Evolutionary conservation across 805 yeast species (phyloP).

Genomic region (Kodamaea jinghongensis): DNA sequence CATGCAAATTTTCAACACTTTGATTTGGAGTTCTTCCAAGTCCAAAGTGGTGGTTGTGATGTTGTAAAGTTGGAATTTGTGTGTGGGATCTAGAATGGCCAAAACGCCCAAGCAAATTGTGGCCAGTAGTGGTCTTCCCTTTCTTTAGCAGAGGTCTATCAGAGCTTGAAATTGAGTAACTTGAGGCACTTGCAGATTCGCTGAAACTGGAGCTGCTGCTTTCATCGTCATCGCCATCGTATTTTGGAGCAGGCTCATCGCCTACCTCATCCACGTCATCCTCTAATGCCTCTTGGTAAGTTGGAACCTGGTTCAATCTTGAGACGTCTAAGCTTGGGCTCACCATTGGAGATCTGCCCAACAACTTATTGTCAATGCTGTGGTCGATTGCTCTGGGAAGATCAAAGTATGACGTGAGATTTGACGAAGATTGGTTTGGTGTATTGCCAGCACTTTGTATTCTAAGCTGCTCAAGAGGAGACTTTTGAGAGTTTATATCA

Average conservation of each 20-base stretch:
- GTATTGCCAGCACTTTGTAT: conserved; percentile 15
- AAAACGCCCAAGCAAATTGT: conserved; percentile 1
- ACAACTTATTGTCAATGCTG: conserved; percentile 1
- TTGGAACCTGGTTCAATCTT: conserved; percentile 32
- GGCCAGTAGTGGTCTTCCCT: conserved; percentile 1
- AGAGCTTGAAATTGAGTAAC: neutral
- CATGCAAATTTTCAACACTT: neutral
- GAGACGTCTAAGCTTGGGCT: conserved; percentile 19
- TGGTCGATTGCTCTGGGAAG: conserved; percentile 16
- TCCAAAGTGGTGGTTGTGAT: neutral
- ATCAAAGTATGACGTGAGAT: conserved; percentile 26
- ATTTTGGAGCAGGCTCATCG: conserved; percentile 19
- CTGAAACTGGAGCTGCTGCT: neutral
- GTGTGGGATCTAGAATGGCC: too few relatives aligned
- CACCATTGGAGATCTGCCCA: neutral
- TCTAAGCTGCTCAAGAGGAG: conserved; percentile 38
- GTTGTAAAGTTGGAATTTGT: neutral
- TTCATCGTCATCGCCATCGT: conserved; percentile 9
- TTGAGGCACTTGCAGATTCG: neutral
- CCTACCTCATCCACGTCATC: conserved; percentile 29
- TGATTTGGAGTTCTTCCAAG: neutral
- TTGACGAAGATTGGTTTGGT: conserved; percentile 1
- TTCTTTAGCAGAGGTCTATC: neutral
- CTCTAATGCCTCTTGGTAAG: conserved; percentile 40
- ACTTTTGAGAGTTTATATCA: conserved; percentile 32